phyloP scores from a whole-genome alignment of 2,329 filamentous ascomycete species.

The Colletotrichum musae region DNA sequence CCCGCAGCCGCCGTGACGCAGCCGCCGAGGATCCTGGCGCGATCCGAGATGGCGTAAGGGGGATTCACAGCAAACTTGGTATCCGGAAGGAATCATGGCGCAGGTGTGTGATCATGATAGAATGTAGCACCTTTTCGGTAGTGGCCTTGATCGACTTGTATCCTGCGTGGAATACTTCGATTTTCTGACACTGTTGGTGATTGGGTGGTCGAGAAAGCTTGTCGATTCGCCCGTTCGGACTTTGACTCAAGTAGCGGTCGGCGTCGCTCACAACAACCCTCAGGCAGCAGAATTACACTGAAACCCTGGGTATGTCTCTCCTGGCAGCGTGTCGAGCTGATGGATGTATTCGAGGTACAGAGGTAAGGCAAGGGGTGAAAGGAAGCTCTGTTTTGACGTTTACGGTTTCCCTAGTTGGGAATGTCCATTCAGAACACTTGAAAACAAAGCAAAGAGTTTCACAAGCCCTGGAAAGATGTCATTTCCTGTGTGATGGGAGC shows the following conservation, averaged over 20 bases:
- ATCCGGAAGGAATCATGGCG: neutral
- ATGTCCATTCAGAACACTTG: no score
- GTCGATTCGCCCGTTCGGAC: conserved; percentile 16
- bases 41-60: no score
- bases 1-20: neutral
- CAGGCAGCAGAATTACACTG: conserved; percentile 36
- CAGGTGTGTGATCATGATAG: neutral
- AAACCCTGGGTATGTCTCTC: neutral
- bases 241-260: neutral
- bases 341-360: no score
- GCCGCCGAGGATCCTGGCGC: neutral
- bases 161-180: conserved; percentile 1
- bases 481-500: neutral
- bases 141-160: neutral
- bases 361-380: neutral
- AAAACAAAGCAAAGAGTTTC: no score
- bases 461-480: no score
- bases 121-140: neutral
- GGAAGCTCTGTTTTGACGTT: neutral
- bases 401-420: neutral
- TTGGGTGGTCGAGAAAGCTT: neutral
- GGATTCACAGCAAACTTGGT: no score
- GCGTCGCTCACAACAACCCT: neutral
- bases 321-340: neutral
- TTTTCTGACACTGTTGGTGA: neutral